These are phyloP conservation scores for Trametes versicolor DNA, from an alignment of 1,284 basidiomycete species.

Conservation along the genomic window DNA sequence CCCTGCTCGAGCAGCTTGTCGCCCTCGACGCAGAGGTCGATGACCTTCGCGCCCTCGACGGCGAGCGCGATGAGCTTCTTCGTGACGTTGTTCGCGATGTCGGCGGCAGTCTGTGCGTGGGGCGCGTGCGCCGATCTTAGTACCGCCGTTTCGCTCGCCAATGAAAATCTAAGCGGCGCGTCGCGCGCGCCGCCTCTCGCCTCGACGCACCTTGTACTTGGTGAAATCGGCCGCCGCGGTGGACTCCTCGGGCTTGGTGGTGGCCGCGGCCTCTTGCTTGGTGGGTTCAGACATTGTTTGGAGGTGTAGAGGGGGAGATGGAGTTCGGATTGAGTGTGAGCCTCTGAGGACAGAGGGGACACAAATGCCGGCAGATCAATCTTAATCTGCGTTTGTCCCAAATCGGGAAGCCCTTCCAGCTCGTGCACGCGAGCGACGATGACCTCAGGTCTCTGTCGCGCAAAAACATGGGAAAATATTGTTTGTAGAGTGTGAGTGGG, in stretches of 20 bases:
- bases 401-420: slow-evolving; percentile 32
- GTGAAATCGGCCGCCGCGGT: slow-evolving; percentile 80
- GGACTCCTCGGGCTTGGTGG: slow-evolving; percentile 48
- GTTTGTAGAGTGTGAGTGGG: not conserved
- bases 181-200: slow-evolving; percentile 9
- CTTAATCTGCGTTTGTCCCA: slow-evolving; percentile 32
- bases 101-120: slow-evolving; percentile 77
- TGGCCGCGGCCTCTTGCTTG: slow-evolving; percentile 44
- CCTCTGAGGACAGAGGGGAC: not conserved
- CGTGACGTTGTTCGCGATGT: slow-evolving; percentile 88
- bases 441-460: not conserved
- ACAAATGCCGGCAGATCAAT: slow-evolving; percentile 26
- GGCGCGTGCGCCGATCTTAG: not conserved
- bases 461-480: not conserved
- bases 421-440: slow-evolving; percentile 27
- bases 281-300: slow-evolving; percentile 63
- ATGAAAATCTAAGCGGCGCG: slow-evolving; percentile 28
- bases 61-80: slow-evolving; percentile 84
- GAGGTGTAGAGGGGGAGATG: slow-evolving; percentile 10
- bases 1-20: slow-evolving; percentile 93
- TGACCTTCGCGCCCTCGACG: slow-evolving; percentile 86
- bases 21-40: slow-evolving; percentile 93
- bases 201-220: slow-evolving; percentile 77
- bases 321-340: not conserved
- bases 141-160: slow-evolving; percentile 68